Conservation (phyloP, 345 rosid species). For the Euclidium syriacum region DNA sequence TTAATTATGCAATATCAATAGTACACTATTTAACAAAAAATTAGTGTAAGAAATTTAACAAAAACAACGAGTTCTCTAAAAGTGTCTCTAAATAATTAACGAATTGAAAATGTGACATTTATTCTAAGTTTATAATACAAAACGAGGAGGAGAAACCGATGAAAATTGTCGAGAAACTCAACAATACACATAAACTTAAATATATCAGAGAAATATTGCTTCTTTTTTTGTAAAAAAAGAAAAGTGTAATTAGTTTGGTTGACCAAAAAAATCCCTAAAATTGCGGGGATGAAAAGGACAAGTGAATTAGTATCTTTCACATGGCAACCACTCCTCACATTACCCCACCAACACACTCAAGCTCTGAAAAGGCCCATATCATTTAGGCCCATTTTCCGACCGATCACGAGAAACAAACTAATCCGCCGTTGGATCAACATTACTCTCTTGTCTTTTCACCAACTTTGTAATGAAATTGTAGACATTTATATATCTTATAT, state of each 20-base stretch:
- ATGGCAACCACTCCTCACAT: slow-evolving; percentile 19
- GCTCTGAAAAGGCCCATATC: background rate
- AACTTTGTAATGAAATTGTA: background rate
- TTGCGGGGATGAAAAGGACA: slow-evolving; percentile 11
- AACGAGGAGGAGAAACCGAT: background rate
- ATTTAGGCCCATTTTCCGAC: background rate
- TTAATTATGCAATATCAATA: too few species aligned
- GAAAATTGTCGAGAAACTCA: background rate
- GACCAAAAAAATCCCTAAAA: slow-evolving; percentile 20
- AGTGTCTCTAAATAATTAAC: too few species aligned
- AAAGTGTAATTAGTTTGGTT: slow-evolving; percentile 2
- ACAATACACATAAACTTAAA: too few species aligned
- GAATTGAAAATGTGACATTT: too few species aligned
- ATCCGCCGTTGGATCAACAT: background rate
- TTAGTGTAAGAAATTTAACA: too few species aligned
- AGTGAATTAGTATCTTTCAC: slow-evolving; percentile 14
- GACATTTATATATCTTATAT: background rate
- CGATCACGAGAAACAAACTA: background rate
- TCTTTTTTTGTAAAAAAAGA: background rate
- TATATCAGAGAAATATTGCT: background rate
- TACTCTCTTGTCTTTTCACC: background rate
- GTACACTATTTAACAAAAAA: too few species aligned
- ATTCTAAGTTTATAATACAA: too few species aligned
- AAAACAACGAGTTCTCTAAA: too few species aligned
- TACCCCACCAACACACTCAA: slow-evolving; percentile 8